phyloP scores from a whole-genome alignment of 2,329 filamentous ascomycete genomes.

The Biscogniauxia mediterranea region DNA sequence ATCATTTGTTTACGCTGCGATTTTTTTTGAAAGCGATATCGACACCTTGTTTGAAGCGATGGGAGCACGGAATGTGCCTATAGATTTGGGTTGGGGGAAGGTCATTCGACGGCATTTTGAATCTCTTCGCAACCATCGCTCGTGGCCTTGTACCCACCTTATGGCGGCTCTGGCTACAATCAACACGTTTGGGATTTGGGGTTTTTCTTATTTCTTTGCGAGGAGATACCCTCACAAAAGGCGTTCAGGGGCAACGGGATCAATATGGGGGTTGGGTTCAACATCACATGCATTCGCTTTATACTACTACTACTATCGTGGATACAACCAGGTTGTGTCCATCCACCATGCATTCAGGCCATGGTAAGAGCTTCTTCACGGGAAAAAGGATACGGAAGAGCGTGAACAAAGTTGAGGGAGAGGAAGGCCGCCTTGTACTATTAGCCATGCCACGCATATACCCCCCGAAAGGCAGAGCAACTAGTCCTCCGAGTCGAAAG shows the following conservation, averaged over 20 bases:
- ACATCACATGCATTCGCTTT: conserved; percentile 24
- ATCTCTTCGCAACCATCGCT: conserved; percentile 26
- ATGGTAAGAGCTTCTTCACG: conserved; percentile 15
- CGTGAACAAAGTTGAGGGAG: conserved; percentile 8
- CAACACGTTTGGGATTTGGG: conserved; percentile 17
- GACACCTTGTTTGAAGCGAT: conserved; percentile 26
- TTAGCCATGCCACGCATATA: conserved; percentile 28
- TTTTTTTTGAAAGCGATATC: conserved; percentile 24
- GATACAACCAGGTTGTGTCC: conserved; percentile 1
- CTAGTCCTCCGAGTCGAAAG: conserved; percentile 7
- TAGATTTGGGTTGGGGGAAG: conserved; percentile 27
- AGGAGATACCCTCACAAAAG: conserved; percentile 34
- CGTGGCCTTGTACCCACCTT: conserved; percentile 17
- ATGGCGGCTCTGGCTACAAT: conserved; percentile 19
- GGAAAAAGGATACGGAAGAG: conserved; percentile 16
- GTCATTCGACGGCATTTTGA: conserved; percentile 26
- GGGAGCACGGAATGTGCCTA: conserved; percentile 28
- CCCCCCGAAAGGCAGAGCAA: conserved; percentile 25
- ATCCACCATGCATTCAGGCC: conserved; percentile 7
- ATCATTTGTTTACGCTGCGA: conserved; percentile 18
- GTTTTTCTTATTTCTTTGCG: conserved; percentile 17
- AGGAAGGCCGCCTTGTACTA: conserved; percentile 22
- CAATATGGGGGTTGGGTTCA: conserved; percentile 6
- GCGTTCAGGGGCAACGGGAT: conserved; percentile 26
- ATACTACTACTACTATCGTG: conserved; percentile 6